Evolutionary conservation across 441 rosid genomes (phyloP).

Genomic region (Populus trichocarpa): DNA sequence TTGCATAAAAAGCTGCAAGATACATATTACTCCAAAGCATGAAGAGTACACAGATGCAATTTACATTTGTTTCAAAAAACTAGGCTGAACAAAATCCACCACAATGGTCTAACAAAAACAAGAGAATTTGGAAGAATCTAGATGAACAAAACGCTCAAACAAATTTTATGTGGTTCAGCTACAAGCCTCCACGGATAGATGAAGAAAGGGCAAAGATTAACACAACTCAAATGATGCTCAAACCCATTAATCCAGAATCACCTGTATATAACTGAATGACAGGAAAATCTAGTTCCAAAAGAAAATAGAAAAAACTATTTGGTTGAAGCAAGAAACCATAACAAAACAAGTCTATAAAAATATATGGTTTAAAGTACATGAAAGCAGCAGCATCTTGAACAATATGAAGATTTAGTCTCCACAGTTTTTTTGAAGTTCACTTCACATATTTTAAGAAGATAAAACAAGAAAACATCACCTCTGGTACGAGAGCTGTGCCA

Average conservation of each 20-base stretch:
- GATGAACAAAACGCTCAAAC: neutral
- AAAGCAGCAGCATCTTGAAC: neutral
- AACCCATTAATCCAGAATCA: neutral
- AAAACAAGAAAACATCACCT: slow-evolving; percentile 41
- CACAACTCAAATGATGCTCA: neutral
- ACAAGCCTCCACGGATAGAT: neutral
- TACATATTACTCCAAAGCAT: neutral
- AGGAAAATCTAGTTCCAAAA: neutral
- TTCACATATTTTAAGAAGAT: slow-evolving; percentile 5
- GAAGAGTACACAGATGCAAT: neutral
- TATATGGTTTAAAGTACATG: neutral
- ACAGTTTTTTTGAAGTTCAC: neutral
- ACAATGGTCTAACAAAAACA: neutral
- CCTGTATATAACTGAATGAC: neutral
- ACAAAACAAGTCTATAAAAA: neutral
- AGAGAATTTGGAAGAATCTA: neutral
- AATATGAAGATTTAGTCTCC: neutral
- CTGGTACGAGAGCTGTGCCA: slow-evolving; percentile 77
- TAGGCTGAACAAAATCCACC: neutral
- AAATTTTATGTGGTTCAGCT: neutral
- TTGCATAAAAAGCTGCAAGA: neutral
- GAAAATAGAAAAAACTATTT: neutral
- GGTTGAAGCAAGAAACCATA: neutral
- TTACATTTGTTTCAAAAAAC: neutral
- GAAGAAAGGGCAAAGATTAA: neutral